A percentile compares a stretch with the other conserved stretches of the same genome.
Conservation (phyloP, 2,329 filamentous ascomycete species). For the Mycosphaerella sp. region DNA sequence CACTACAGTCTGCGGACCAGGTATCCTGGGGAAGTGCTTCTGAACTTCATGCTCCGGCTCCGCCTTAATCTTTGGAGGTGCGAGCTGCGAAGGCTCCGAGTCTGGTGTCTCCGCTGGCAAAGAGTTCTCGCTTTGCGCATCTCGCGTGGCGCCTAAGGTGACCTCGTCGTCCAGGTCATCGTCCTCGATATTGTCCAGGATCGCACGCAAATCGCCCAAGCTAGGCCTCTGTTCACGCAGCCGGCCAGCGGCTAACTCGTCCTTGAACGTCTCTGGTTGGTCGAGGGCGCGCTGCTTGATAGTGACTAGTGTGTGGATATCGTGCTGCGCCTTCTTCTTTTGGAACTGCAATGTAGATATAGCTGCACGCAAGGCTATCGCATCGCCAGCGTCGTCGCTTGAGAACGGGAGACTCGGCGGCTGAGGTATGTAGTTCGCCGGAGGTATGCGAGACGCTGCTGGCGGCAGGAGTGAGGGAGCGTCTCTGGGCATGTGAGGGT, state of each 20-base stretch:
- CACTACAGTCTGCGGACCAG: conserved; percentile 72
- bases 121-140: conserved; percentile 28
- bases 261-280: conserved; percentile 65
- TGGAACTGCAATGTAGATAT: conserved; percentile 85
- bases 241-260: conserved; percentile 59
- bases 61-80: not conserved
- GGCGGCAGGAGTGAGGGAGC: conserved; percentile 4
- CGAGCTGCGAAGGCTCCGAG: conserved; percentile 13
- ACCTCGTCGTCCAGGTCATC: conserved; percentile 26
- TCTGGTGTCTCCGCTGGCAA: conserved; percentile 24
- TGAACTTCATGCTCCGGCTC: not conserved
- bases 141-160: conserved; percentile 31
- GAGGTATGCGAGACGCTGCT: conserved; percentile 13
- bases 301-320: conserved; percentile 63
- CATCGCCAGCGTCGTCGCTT: conserved; percentile 65
- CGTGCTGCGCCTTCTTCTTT: conserved; percentile 65
- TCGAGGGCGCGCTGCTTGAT: conserved; percentile 65
- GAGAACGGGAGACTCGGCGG: conserved; percentile 43
- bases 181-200: conserved; percentile 32
- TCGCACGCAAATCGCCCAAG: conserved; percentile 31
- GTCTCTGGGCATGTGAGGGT: not conserved
- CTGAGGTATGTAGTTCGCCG: conserved; percentile 36
- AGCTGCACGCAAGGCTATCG: conserved; percentile 75
- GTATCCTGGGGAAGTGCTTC: conserved; percentile 56
- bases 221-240: conserved; percentile 31